These are phyloP conservation scores for Nemania sp. DNA, from an alignment of 2,329 filamentous ascomycete species.

Conservation along the genomic window DNA sequence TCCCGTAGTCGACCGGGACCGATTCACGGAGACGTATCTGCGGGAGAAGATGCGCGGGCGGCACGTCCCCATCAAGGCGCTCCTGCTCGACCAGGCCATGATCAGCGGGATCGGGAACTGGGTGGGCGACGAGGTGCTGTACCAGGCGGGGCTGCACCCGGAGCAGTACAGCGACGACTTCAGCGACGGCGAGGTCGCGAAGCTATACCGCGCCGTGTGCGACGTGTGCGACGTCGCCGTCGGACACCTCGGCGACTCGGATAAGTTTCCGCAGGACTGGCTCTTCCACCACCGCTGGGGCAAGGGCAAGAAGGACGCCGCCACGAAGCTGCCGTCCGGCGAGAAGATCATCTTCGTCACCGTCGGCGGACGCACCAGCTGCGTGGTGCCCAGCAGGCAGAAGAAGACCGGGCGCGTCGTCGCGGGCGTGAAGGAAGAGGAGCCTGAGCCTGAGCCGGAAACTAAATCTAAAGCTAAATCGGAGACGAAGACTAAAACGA, in stretches of 20 bases:
- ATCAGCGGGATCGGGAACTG: conserved; percentile 96
- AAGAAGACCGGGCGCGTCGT: conserved; percentile 67
- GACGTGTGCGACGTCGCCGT: conserved; percentile 81
- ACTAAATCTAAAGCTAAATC: too few species aligned
- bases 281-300: conserved; percentile 87
- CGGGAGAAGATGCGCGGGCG: conserved; percentile 70
- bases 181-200: conserved; percentile 68
- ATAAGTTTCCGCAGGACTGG: conserved; percentile 85
- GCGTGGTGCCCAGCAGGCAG: conserved; percentile 81
- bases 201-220: conserved; percentile 72
- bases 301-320: conserved; percentile 76
- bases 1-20: conserved; percentile 78
- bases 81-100: conserved; percentile 83
- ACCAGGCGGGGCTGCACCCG: conserved; percentile 84
- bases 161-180: conserved; percentile 92
- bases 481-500: conserved; percentile 2
- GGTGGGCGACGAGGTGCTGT: conserved; percentile 94
- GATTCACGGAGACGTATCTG: conserved; percentile 78
- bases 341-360: conserved; percentile 84
- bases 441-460: conserved; percentile 15
- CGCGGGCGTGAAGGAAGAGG: conserved; percentile 46
- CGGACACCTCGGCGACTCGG: conserved; percentile 77
- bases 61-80: conserved; percentile 84
- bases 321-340: conserved; percentile 74
- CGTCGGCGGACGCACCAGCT: conserved; percentile 89